These are phyloP conservation scores for Cucurbitaria berberidis DNA, from an alignment of 2,329 filamentous ascomycete species.

Conservation along the genomic window DNA sequence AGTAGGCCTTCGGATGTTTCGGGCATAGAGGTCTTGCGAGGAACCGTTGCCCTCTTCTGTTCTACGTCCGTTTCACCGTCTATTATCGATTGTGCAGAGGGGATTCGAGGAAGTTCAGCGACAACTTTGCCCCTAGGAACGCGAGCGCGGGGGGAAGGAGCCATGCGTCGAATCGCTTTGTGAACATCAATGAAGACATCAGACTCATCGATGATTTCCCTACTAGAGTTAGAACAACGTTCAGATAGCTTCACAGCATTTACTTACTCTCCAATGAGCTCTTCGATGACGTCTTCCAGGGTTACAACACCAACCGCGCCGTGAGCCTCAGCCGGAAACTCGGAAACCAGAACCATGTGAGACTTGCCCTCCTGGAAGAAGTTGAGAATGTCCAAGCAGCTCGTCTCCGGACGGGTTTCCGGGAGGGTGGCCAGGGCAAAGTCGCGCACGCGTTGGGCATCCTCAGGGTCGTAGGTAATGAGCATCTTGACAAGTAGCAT, in stretches of 20 bases:
- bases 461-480: constrained; percentile 97
- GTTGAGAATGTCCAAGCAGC: constrained; percentile 97
- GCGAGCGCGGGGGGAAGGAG: constrained; percentile 80
- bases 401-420: constrained; percentile 92
- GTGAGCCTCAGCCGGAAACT: constrained; percentile 85
- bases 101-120: constrained; percentile 46
- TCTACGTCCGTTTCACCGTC: constrained; percentile 26
- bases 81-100: constrained; percentile 30
- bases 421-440: constrained; percentile 93
- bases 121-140: constrained; percentile 64
- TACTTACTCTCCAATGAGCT: constrained; percentile 93
- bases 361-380: constrained; percentile 99
- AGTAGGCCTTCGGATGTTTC: constrained; percentile 35
- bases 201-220: constrained; percentile 98
- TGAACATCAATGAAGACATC: constrained; percentile 98
- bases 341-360: constrained; percentile 96
- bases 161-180: constrained; percentile 90
- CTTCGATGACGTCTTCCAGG: constrained; percentile 96
- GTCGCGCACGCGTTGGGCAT: constrained; percentile 82
- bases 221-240: constrained; percentile 46
- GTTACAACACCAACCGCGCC: constrained; percentile 94
- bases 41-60: constrained; percentile 16
- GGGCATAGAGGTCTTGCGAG: constrained; percentile 40
- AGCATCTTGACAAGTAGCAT: constrained; percentile 99
- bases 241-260: neutral